A percentile compares a stretch with the other conserved stretches of the same genome.
Conservation (phyloP, 2,329 filamentous ascomycete genomes). For the Exophiala sp. region DNA sequence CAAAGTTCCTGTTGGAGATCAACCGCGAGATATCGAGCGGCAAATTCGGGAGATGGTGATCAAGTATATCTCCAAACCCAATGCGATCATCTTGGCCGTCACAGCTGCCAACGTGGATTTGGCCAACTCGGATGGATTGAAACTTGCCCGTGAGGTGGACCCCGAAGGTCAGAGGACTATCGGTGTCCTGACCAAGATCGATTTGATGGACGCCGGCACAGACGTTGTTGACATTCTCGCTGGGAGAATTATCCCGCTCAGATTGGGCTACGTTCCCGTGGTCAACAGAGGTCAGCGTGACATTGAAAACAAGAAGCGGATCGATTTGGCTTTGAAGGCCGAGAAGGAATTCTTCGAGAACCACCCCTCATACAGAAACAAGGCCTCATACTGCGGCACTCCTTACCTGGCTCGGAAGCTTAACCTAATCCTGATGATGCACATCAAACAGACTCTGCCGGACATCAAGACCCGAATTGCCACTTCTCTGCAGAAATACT, state of each 20-base stretch:
- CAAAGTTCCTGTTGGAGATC: constrained; percentile 92
- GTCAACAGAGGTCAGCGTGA: constrained; percentile 97
- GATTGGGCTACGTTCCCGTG: constrained; percentile 92
- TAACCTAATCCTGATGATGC: constrained; percentile 99
- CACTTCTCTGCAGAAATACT: constrained; percentile 90
- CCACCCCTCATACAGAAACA: constrained; percentile 97
- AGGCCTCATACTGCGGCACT: constrained; percentile 96
- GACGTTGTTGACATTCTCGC: constrained; percentile 98
- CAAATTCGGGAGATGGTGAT: constrained; percentile 98
- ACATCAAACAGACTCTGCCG: constrained; percentile 98
- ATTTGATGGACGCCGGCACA: constrained; percentile 97
- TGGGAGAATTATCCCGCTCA: constrained; percentile 89
- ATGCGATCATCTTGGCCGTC: constrained; percentile 94
- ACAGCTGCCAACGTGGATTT: constrained; percentile 96
- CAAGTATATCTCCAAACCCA: constrained; percentile 97
- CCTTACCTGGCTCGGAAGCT: constrained; percentile 94
- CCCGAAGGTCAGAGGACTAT: constrained; percentile 97
- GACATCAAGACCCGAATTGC: constrained; percentile 97
- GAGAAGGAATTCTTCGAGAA: constrained; percentile 98
- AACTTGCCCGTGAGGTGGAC: constrained; percentile 92
- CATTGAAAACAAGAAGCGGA: constrained; percentile 96
- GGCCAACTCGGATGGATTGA: constrained; percentile 96
- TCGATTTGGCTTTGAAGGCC: constrained; percentile 80
- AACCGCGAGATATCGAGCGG: constrained; percentile 90
- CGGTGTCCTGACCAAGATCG: constrained; percentile 96